Conservation (phyloP, 176 grass and related monocot genomes). For the barley (Hordeum vulgare) region MorexV3_pseudomolecules_assembly NC_058518.1:347882849-347883348, state of each 20-base stretch:
- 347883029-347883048: neutral
- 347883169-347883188: neutral
- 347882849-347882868: slow-evolving; percentile 92
- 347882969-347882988: slow-evolving; percentile 56
- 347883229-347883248: slow-evolving; percentile 89
- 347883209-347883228: slow-evolving; percentile 99
- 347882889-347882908: slow-evolving; percentile 58
- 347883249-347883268: slow-evolving; percentile 55
- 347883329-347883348: slow-evolving; percentile 49
- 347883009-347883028: slow-evolving; percentile 8
- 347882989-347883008: slow-evolving; percentile 14
- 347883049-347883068: neutral
- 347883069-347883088: neutral
- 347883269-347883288: slow-evolving; percentile 79
- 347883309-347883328: slow-evolving; percentile 71
- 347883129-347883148: neutral
- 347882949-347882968: slow-evolving; percentile 88
- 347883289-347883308: slow-evolving; percentile 95
- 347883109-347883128: neutral
- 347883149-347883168: neutral
- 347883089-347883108: neutral
- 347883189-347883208: slow-evolving; percentile 4
- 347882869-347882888: slow-evolving; percentile 67
- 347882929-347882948: slow-evolving; percentile 67
- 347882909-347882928: slow-evolving; percentile 51